These are phyloP conservation scores for Colletotrichum sp. DNA, from an alignment of 2,329 filamentous ascomycete species.

Conservation along the genomic window DNA sequence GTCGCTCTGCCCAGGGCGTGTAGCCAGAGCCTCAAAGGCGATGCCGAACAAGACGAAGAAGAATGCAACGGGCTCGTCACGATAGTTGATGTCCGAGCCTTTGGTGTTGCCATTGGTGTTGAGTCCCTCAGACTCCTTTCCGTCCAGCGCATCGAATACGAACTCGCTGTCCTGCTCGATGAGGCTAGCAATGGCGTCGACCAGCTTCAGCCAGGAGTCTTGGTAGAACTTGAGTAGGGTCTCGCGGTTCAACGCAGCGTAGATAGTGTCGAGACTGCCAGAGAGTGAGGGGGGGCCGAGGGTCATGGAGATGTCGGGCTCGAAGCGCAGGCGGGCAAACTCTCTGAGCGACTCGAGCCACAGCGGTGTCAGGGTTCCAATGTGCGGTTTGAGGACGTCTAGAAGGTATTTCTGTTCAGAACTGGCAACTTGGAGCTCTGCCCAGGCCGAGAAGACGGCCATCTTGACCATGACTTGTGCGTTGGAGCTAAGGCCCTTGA, in stretches of 20 bases:
- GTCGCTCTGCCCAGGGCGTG: constrained; percentile 71
- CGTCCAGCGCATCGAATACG: constrained; percentile 95
- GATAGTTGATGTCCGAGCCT: constrained; percentile 89
- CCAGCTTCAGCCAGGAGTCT: constrained; percentile 93
- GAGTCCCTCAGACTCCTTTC: constrained; percentile 67
- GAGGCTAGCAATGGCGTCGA: constrained; percentile 95
- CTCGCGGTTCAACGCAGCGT: constrained; percentile 92
- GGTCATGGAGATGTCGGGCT: constrained; percentile 95
- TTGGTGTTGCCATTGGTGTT: constrained; percentile 60
- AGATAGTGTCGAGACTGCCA: constrained; percentile 90
- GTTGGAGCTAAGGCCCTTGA: constrained; percentile 92
- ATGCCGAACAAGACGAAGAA: constrained; percentile 98
- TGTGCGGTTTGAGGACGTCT: constrained; percentile 88
- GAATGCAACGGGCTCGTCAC: constrained; percentile 96
- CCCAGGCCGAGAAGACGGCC: constrained; percentile 96
- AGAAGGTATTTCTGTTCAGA: constrained; percentile 88
- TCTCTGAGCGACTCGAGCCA: constrained; percentile 95
- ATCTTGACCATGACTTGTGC: constrained; percentile 99
- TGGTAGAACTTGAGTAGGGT: constrained; percentile 96
- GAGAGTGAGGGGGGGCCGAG: constrained; percentile 81
- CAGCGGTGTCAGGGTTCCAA: constrained; percentile 86
- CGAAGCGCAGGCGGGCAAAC: constrained; percentile 90
- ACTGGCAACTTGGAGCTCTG: constrained; percentile 94
- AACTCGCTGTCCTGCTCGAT: constrained; percentile 98
- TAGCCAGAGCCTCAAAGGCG: constrained; percentile 93